phyloP scores from a whole-genome alignment of 352 stramenopile species.

The Phytophthora sp. region DNA sequence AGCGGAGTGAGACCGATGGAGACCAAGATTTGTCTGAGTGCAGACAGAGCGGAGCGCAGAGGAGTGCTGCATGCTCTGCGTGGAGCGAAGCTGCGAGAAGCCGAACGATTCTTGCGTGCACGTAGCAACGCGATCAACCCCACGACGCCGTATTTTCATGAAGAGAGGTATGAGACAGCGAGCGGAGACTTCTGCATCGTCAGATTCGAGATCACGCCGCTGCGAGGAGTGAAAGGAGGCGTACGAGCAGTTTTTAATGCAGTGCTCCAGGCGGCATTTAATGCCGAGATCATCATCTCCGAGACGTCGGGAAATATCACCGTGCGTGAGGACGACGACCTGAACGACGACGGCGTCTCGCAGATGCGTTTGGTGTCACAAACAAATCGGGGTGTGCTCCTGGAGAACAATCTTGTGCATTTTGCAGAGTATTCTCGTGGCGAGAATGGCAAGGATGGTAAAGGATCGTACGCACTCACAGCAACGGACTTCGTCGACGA shows the following conservation, averaged over 20 bases:
- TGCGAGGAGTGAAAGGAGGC: constrained; percentile 37
- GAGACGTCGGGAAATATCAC: constrained; percentile 67
- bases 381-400: constrained; percentile 25
- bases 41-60: constrained; percentile 30
- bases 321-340: constrained; percentile 72
- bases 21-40: constrained; percentile 35
- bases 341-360: constrained; percentile 39
- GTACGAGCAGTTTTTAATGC: constrained; percentile 57
- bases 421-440: constrained; percentile 31
- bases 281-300: constrained; percentile 70
- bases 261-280: constrained; percentile 50
- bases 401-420: constrained; percentile 42
- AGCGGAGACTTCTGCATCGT: constrained; percentile 48
- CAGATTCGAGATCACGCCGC: constrained; percentile 50
- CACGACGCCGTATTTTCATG: constrained; percentile 31
- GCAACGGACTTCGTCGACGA: constrained; percentile 49
- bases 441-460: constrained; percentile 14
- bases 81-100: constrained; percentile 31
- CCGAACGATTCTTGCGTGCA: constrained; percentile 33
- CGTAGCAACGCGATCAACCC: constrained; percentile 34
- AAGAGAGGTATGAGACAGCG: constrained; percentile 48
- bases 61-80: constrained; percentile 27
- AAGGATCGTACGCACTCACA: constrained; percentile 37
- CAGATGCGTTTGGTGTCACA: constrained; percentile 54
- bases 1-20: constrained; percentile 32